Base-by-base conservation (phyloP, 441 rosid species). In the Erodium texanum region DNA sequence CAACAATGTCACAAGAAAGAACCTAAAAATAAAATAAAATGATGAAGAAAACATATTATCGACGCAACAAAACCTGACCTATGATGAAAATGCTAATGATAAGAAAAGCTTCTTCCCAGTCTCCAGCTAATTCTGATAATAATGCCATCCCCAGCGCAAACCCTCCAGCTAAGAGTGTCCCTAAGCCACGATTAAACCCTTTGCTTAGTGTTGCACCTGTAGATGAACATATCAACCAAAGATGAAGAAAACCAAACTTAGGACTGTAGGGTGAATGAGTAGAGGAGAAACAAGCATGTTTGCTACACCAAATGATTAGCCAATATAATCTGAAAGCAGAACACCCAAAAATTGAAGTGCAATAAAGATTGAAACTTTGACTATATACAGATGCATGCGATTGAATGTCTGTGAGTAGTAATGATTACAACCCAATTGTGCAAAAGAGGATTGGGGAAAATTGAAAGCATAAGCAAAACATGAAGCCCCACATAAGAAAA, bases 151-250 rank as follows among this genome's bases (percentile, higher is more conserved):
- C 87, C 34, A 85, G 79, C 24, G 89, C 87, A 69, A 87, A 86
- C 59, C 88, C 90, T 69, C 90, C 93, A 16, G 93, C 93, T 4
- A 88, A 87, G 73, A 87, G 73, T 23, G 93, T 87, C 62, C 90
- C 93, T 68, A 87, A 71, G 14, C 83, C 93, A 32, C 90, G 69
- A 66, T 87, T 87, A 61, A 84, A 82, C 70, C 92, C 89, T 82
- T 87, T 87, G 84, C 88, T 85, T 67, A 87, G 81, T 0, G 92
- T 87, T 56, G 92, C 89, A 36, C 89, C 92, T 84, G 69, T 56
- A 15, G 48, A 50, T 27, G 74, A 77, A 68, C 3, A 22, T 7
- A 36, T 18, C 59, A 32, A 24, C 23, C 2, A n/a, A 70, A 22
- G 7, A 16, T 66, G 67, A 59, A 2, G 22, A 52, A 18, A 15